Percentiles rank a stretch among this genome's conserved stretches.
Conservation (phyloP, 805 yeast species). For the Hyphopichia homilentoma region DNA sequence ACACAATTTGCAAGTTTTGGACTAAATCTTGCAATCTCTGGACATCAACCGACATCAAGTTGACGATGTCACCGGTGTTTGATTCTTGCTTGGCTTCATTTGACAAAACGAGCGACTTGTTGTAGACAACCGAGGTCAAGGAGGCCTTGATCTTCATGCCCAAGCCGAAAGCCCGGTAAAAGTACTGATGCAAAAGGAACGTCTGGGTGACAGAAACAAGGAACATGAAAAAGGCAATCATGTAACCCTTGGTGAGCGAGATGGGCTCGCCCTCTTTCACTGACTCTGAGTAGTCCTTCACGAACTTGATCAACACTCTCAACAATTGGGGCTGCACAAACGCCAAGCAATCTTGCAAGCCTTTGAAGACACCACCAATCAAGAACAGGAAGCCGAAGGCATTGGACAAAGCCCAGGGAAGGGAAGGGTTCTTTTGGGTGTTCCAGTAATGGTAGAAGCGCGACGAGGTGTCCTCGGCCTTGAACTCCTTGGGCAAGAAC, state of each 20-base stretch:
- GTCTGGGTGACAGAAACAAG: slow-evolving; percentile 74
- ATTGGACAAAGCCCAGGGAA: slow-evolving; percentile 55
- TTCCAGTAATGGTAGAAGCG: slow-evolving; percentile 61
- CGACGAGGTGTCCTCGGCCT: slow-evolving; percentile 48
- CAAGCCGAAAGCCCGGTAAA: slow-evolving; percentile 66
- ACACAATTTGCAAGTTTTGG: slow-evolving; percentile 71
- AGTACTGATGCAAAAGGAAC: slow-evolving; percentile 72
- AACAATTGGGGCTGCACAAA: slow-evolving; percentile 31
- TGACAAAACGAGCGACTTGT: slow-evolving; percentile 64
- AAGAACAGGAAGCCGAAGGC: slow-evolving; percentile 75
- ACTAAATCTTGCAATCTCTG: slow-evolving; percentile 83
- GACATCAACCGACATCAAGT: slow-evolving; percentile 90
- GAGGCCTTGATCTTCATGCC: slow-evolving; percentile 77
- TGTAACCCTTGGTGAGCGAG: slow-evolving; percentile 70
- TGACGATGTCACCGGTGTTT: slow-evolving; percentile 90
- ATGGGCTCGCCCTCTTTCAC: slow-evolving; percentile 36
- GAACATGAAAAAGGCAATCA: slow-evolving; percentile 76
- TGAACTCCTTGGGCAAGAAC: slow-evolving; percentile 64
- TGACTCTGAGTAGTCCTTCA: slow-evolving; percentile 36
- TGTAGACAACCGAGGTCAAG: slow-evolving; percentile 61
- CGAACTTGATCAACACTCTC: slow-evolving; percentile 25
- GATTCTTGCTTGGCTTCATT: slow-evolving; percentile 68
- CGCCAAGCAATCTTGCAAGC: slow-evolving; percentile 71
- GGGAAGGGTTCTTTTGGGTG: slow-evolving; percentile 48
- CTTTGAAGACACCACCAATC: slow-evolving; percentile 70